Percentiles rank a stretch among this genome's conserved stretches.
Evolutionary conservation across 179 eudicot genomes (phyloP).

Genomic region (Carnegiea gigantea): DNA sequence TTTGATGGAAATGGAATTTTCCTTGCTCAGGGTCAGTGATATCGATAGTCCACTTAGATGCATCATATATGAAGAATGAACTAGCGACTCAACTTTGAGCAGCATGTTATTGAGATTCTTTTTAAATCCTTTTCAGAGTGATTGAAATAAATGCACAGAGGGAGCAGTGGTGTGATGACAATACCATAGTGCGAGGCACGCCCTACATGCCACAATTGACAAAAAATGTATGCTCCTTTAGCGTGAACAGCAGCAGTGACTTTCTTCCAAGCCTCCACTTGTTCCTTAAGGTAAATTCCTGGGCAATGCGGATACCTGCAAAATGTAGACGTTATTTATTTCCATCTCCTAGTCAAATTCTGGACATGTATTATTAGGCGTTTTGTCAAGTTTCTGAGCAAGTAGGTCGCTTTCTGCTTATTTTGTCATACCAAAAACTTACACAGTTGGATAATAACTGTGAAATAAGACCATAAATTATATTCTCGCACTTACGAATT

Average conservation of each 20-base stretch:
- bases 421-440: not conserved
- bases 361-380: not conserved
- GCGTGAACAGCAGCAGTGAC: conserved; percentile 78
- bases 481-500: not conserved
- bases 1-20: not conserved
- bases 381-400: not conserved
- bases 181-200: conserved; percentile 81
- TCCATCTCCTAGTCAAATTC: conserved; percentile 1
- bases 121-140: not conserved
- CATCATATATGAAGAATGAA: not conserved
- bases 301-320: conserved; percentile 83
- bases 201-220: conserved; percentile 94
- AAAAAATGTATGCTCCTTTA: conserved; percentile 67
- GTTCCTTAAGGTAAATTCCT: conserved; percentile 75
- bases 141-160: not conserved
- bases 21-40: not conserved
- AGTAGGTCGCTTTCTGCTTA: not conserved
- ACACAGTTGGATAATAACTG: not conserved
- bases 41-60: not conserved
- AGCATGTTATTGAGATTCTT: not conserved
- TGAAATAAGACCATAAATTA: not conserved
- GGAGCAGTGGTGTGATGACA: not conserved
- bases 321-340: not conserved
- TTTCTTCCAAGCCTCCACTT: conserved; percentile 81
- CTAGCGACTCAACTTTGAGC: not conserved